Evolutionary conservation across 768 basidiomycete genomes (phyloP).

Genomic region (Rubroboletus satanas): DNA sequence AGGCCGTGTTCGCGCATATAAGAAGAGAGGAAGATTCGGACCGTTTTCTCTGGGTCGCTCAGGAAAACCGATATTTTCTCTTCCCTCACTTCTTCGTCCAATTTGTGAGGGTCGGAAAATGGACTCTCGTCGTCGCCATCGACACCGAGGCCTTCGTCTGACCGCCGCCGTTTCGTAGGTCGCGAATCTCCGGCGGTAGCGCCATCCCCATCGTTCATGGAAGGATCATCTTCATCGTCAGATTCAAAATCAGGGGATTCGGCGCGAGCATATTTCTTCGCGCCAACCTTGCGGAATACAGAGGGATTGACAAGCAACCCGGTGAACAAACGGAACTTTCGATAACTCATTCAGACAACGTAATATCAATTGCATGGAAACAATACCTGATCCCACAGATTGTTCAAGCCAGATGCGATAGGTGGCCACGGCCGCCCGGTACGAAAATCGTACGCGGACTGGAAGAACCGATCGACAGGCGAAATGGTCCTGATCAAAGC

Average conservation of each 20-base stretch:
- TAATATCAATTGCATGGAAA: not conserved
- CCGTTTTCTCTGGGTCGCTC: constrained; percentile 51
- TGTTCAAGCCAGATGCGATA: constrained; percentile 29
- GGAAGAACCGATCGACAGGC: constrained; percentile 52
- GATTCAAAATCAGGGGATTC: constrained; percentile 35
- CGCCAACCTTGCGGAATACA: constrained; percentile 27
- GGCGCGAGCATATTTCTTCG: constrained; percentile 30
- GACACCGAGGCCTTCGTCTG: constrained; percentile 7
- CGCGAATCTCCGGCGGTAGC: not conserved
- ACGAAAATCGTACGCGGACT: constrained; percentile 58
- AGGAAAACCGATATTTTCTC: constrained; percentile 52
- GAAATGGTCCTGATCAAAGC: constrained; percentile 37
- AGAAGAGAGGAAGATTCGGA: constrained; percentile 68
- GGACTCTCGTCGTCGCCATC: constrained; percentile 34
- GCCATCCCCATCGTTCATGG: constrained; percentile 3
- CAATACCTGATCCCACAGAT: constrained; percentile 65
- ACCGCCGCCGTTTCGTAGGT: constrained; percentile 27
- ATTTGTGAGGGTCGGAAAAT: constrained; percentile 31
- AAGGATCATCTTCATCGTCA: constrained; percentile 25
- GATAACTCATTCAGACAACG: constrained; percentile 6
- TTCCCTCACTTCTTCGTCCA: constrained; percentile 36
- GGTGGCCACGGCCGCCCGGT: constrained; percentile 38
- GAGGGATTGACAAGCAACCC: constrained; percentile 54
- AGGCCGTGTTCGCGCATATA: constrained; percentile 65
- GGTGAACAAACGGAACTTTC: constrained; percentile 57